phyloP scores from a whole-genome alignment of 352 stramenopile species.

The Phytophthora citricola region DNA sequence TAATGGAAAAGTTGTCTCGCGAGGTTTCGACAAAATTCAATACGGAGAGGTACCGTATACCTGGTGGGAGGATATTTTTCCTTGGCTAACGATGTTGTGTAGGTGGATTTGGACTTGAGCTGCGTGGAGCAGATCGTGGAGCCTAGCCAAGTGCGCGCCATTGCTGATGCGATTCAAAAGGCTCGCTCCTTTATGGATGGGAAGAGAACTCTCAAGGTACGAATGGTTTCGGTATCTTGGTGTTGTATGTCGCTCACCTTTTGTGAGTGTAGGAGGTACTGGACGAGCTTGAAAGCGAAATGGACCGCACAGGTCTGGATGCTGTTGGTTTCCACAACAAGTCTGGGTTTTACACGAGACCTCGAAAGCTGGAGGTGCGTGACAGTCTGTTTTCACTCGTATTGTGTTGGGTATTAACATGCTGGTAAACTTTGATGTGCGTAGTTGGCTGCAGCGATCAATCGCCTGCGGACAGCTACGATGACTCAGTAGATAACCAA shows the following conservation, averaged over 20 bases:
- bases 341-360: slow-evolving; percentile 77
- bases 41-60: slow-evolving; percentile 76
- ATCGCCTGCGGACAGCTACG: slow-evolving; percentile 78
- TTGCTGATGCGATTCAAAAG: slow-evolving; percentile 75
- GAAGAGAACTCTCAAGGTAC: slow-evolving; percentile 58
- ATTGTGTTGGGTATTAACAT: neutral
- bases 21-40: slow-evolving; percentile 78
- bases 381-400: neutral
- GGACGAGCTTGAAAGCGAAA: slow-evolving; percentile 65
- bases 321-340: slow-evolving; percentile 60
- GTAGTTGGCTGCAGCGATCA: slow-evolving; percentile 89
- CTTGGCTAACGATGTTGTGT: slow-evolving; percentile 10
- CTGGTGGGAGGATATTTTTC: neutral
- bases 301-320: slow-evolving; percentile 70
- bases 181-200: slow-evolving; percentile 65
- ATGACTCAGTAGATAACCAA: slow-evolving; percentile 64
- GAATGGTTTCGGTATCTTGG: neutral
- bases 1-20: slow-evolving; percentile 80
- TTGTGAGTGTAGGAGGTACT: slow-evolving; percentile 59
- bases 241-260: neutral
- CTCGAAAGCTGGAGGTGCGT: slow-evolving; percentile 83
- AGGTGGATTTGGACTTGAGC: slow-evolving; percentile 86
- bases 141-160: slow-evolving; percentile 84
- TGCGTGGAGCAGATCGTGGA: slow-evolving; percentile 92
- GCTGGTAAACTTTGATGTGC: slow-evolving; percentile 12